These are phyloP conservation scores for Pyrenophora teres DNA, from an alignment of 2,329 filamentous ascomycete species.

Conservation along the genomic window DNA sequence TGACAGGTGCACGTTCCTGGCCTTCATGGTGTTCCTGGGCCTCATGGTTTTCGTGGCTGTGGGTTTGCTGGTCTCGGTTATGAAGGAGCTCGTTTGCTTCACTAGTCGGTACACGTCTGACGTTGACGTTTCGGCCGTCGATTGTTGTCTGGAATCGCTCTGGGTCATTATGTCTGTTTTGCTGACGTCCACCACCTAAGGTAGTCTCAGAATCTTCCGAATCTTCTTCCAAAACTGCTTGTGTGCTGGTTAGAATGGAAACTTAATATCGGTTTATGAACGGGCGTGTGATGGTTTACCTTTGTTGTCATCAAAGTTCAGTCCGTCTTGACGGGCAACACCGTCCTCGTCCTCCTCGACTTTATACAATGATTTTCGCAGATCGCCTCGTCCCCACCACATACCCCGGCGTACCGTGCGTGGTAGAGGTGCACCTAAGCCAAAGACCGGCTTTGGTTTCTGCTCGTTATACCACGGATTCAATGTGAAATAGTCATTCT, in stretches of 20 bases:
- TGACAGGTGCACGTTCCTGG: conserved; percentile 25
- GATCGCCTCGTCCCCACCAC: conserved; percentile 52
- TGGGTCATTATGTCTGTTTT: neutral
- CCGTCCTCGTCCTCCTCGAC: conserved; percentile 21
- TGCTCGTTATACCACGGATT: conserved; percentile 62
- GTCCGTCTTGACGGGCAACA: conserved; percentile 23
- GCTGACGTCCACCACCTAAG: neutral
- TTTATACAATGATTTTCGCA: conserved; percentile 45
- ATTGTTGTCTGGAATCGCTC: conserved; percentile 18
- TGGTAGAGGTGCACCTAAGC: conserved; percentile 59
- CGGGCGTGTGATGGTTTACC: conserved; percentile 13
- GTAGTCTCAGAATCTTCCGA: conserved; percentile 21
- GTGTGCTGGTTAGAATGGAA: conserved; percentile 1
- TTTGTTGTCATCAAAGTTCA: conserved; percentile 17
- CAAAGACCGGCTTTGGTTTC: conserved; percentile 58
- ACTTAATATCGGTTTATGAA: neutral
- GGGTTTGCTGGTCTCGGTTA: neutral
- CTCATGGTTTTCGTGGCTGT: conserved; percentile 9
- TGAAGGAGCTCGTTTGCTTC: conserved; percentile 15
- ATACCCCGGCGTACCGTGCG: conserved; percentile 60
- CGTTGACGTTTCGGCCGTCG: conserved; percentile 20
- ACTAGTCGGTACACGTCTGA: conserved; percentile 16
- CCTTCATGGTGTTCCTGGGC: conserved; percentile 14
- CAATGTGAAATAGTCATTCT: conserved; percentile 58
- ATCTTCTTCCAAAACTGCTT: conserved; percentile 15